Percentiles rank a stretch among this genome's conserved stretches.
These are phyloP conservation scores for Ganoderma lingzhi DNA, from an alignment of 1,284 basidiomycete species.

Conservation along the genomic window DNA sequence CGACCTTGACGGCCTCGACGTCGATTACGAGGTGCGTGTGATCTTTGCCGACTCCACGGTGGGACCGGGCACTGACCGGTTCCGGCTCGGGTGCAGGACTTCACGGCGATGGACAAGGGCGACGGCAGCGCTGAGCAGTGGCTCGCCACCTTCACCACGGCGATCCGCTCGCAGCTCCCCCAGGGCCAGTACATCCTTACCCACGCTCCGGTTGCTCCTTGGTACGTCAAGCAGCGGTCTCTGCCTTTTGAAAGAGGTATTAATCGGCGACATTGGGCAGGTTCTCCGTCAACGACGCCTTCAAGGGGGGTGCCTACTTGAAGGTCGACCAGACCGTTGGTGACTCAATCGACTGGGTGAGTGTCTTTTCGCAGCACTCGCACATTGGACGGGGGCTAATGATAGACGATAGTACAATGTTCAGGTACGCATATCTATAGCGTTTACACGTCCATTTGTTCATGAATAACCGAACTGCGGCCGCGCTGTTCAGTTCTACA, in stretches of 20 bases:
- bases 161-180: slow-evolving; percentile 45
- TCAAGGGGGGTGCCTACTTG: slow-evolving; percentile 67
- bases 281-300: slow-evolving; percentile 57
- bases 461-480: background rate
- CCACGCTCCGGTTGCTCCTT: slow-evolving; percentile 60
- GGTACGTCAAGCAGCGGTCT: slow-evolving; percentile 39
- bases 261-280: slow-evolving; percentile 37
- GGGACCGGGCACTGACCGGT: background rate
- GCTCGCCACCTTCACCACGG: slow-evolving; percentile 53
- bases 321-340: slow-evolving; percentile 64
- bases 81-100: slow-evolving; percentile 46
- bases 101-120: slow-evolving; percentile 52
- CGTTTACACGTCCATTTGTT: background rate
- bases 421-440: slow-evolving; percentile 42
- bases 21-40: slow-evolving; percentile 58
- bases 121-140: slow-evolving; percentile 49
- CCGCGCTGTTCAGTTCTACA: slow-evolving; percentile 59
- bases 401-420: slow-evolving; percentile 50
- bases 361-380: slow-evolving; percentile 7
- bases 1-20: slow-evolving; percentile 62
- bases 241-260: background rate
- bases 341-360: slow-evolving; percentile 48
- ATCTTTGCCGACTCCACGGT: background rate
- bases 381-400: background rate
- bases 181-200: slow-evolving; percentile 46